phyloP scores from a whole-genome alignment of 345 rosid genomes.

The Schrenkiella parvula region DNA sequence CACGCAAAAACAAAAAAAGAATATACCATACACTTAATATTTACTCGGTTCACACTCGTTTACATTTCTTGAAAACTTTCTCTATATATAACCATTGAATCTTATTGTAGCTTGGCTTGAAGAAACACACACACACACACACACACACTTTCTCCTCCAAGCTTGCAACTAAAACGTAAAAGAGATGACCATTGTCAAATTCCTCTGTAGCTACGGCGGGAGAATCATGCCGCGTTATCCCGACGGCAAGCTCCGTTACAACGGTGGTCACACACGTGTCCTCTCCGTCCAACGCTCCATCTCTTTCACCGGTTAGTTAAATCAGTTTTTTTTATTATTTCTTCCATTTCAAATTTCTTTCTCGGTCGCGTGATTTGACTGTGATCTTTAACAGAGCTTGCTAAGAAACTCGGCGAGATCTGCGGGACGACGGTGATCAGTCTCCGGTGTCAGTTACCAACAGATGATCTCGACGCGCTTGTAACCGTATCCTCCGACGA shows the following conservation, averaged over 20 bases:
- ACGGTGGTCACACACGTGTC: conserved; percentile 87
- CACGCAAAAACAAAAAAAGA: background rate
- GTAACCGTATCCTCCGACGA: conserved; percentile 78
- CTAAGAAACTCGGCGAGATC: conserved; percentile 63
- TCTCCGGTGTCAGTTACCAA: conserved; percentile 86
- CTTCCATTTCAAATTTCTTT: background rate
- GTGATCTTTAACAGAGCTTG: conserved; percentile 54
- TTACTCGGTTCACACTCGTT: background rate
- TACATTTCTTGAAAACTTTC: background rate
- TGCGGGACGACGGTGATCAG: conserved; percentile 44
- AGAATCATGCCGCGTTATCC: conserved; percentile 77
- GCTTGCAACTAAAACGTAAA: background rate
- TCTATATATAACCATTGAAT: background rate
- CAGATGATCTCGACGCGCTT: conserved; percentile 84
- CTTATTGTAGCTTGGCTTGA: background rate
- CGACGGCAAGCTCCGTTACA: conserved; percentile 83
- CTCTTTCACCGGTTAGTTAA: conserved; percentile 57
- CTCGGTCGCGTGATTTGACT: background rate
- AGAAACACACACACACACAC: background rate
- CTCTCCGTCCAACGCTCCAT: conserved; percentile 72
- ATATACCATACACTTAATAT: background rate
- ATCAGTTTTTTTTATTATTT: background rate
- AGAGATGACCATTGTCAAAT: conserved; percentile 41
- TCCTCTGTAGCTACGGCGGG: conserved; percentile 90
- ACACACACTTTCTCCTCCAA: background rate